These are phyloP conservation scores for Phytophthora sojae DNA, from an alignment of 352 stramenopile species.

Conservation along the genomic window DNA sequence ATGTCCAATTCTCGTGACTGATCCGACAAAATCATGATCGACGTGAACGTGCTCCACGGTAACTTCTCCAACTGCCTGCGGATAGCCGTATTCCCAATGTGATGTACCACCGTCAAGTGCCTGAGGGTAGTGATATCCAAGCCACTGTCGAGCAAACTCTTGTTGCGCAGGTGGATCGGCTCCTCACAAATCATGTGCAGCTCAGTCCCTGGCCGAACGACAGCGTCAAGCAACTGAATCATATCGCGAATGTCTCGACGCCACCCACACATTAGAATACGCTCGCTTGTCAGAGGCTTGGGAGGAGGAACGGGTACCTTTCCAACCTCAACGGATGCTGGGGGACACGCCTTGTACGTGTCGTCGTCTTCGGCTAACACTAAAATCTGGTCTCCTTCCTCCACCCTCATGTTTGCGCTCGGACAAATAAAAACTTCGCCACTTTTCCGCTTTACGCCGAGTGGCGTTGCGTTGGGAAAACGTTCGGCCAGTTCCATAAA, in stretches of 20 bases:
- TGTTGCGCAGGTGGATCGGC: slow-evolving; percentile 64
- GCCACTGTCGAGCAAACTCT: slow-evolving; percentile 67
- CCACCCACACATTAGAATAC: slow-evolving; percentile 90
- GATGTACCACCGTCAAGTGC: slow-evolving; percentile 72
- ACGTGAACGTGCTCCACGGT: slow-evolving; percentile 76
- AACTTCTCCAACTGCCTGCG: slow-evolving; percentile 73
- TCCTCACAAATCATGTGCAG: slow-evolving; percentile 88
- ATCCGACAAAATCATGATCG: slow-evolving; percentile 86
- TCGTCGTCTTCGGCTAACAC: slow-evolving; percentile 91
- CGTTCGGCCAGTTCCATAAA: slow-evolving; percentile 74
- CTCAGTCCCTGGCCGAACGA: slow-evolving; percentile 68
- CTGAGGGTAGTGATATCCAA: slow-evolving; percentile 54
- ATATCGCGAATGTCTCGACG: slow-evolving; percentile 91
- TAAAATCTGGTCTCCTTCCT: slow-evolving; percentile 76
- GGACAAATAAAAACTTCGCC: slow-evolving; percentile 76
- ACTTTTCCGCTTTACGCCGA: slow-evolving; percentile 73
- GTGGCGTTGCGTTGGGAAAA: slow-evolving; percentile 84
- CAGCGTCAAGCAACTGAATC: slow-evolving; percentile 81
- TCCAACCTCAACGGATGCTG: slow-evolving; percentile 47
- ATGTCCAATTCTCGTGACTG: slow-evolving; percentile 77
- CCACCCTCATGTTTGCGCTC: slow-evolving; percentile 35
- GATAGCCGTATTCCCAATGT: slow-evolving; percentile 83
- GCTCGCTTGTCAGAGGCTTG: slow-evolving; percentile 50
- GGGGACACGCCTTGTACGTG: slow-evolving; percentile 78
- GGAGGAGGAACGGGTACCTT: slow-evolving; percentile 31